phyloP scores from a whole-genome alignment of 1,139 yeast genomes.

The Debaryomycetaceae sp. region DNA sequence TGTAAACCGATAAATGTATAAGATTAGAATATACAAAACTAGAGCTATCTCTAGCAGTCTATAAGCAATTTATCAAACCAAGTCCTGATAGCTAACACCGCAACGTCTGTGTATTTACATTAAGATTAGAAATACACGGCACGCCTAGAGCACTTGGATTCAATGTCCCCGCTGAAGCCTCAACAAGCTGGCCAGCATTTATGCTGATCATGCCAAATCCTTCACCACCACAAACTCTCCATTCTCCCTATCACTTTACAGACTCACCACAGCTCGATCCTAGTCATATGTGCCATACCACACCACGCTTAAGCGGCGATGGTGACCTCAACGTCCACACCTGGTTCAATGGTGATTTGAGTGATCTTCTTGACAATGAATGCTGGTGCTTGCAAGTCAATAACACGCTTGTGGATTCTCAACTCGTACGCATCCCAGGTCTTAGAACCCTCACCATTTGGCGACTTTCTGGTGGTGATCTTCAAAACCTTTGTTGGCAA shows the following conservation, averaged over 20 bases:
- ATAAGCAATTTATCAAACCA: slow-evolving; percentile 23
- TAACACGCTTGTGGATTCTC: slow-evolving; percentile 99
- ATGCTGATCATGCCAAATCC: not conserved
- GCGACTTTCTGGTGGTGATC: slow-evolving; percentile 99
- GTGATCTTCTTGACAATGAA: slow-evolving; percentile 92
- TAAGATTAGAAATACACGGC: slow-evolving; percentile 41
- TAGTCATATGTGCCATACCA: not conserved
- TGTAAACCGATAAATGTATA: slow-evolving; percentile 9
- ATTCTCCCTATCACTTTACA: slow-evolving; percentile 1
- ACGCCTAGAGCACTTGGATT: slow-evolving; percentile 59
- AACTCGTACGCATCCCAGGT: slow-evolving; percentile 99
- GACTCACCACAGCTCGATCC: not conserved
- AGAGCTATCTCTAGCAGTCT: slow-evolving; percentile 1
- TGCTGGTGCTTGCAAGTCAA: slow-evolving; percentile 98
- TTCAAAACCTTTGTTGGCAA: slow-evolving; percentile 98
- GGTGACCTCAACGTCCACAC: slow-evolving; percentile 42
- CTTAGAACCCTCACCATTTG: slow-evolving; percentile 99
- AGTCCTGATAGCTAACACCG: slow-evolving; percentile 62
- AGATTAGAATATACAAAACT: slow-evolving; percentile 5
- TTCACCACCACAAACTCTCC: not conserved
- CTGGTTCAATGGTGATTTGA: slow-evolving; percentile 77
- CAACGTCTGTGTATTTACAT: slow-evolving; percentile 49
- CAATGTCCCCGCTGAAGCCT: slow-evolving; percentile 15
- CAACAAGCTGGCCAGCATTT: not conserved
- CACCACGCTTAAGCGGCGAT: slow-evolving; percentile 32